Percentiles rank a stretch among this genome's conserved stretches.
phyloP scores from a whole-genome alignment of 257 asterid genomes.

The Cordia subcordata region DNA sequence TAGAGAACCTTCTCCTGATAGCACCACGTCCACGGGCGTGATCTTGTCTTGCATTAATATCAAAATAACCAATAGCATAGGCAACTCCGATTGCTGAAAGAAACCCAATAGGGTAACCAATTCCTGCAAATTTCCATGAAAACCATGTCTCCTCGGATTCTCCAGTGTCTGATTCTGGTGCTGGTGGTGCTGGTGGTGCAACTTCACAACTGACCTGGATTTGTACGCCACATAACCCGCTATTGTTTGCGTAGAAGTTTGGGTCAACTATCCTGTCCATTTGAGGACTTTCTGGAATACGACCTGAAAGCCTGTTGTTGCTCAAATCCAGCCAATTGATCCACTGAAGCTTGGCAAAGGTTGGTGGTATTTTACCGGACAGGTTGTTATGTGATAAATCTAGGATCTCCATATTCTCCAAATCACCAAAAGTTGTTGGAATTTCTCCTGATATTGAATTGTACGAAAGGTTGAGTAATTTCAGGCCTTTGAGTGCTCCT shows the following conservation, averaged over 20 bases:
- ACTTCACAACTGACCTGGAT: slow-evolving; percentile 16
- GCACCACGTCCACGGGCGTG: too few relatives aligned
- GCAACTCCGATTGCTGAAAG: slow-evolving; percentile 4
- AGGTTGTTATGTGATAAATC: slow-evolving; percentile 27
- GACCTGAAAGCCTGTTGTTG: slow-evolving; percentile 24
- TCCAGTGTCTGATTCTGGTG: slow-evolving; percentile 6
- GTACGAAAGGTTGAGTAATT: slow-evolving; percentile 23
- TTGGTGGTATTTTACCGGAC: slow-evolving; percentile 19
- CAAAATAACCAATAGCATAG: not conserved
- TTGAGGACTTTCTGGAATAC: slow-evolving; percentile 24
- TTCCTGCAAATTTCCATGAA: slow-evolving; percentile 21
- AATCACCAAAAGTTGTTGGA: slow-evolving; percentile 16
- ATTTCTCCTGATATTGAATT: slow-evolving; percentile 19
- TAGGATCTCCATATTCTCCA: slow-evolving; percentile 20
- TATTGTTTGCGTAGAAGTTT: slow-evolving; percentile 26
- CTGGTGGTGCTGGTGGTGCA: not conserved
- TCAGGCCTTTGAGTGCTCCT: slow-evolving; percentile 27
- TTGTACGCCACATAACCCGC: slow-evolving; percentile 32
- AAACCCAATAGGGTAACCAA: slow-evolving; percentile 25
- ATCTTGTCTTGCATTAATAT: not conserved
- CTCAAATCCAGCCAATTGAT: slow-evolving; percentile 24
- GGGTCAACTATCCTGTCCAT: slow-evolving; percentile 23
- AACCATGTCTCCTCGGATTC: slow-evolving; percentile 2
- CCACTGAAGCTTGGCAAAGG: slow-evolving; percentile 19
- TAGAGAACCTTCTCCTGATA: too few relatives aligned